Evolutionary conservation across 2,329 filamentous ascomycete genomes (phyloP).

Genomic region (Geosmithia putterillii): DNA sequence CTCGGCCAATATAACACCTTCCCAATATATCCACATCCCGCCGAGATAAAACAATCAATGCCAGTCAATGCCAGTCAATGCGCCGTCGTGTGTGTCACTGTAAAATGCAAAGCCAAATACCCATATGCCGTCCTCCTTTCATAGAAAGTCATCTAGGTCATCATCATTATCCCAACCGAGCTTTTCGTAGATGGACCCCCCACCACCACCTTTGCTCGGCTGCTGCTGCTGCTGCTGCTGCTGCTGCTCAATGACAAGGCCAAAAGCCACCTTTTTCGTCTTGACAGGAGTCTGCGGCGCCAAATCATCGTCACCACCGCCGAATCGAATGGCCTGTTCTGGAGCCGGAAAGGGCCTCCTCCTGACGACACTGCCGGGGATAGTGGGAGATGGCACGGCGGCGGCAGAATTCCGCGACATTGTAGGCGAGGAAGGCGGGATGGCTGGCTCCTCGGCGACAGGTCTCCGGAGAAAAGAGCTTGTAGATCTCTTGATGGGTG

Average conservation of each 20-base stretch:
- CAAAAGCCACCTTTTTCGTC: conserved; percentile 13
- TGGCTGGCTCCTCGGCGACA: conserved; percentile 12
- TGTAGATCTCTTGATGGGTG: conserved; percentile 6
- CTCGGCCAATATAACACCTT: no score
- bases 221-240: conserved; percentile 11
- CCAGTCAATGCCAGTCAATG: no score
- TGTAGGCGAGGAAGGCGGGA: conserved; percentile 23
- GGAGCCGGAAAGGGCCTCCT: conserved; percentile 8
- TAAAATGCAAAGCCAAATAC: neutral
- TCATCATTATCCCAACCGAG: conserved; percentile 50
- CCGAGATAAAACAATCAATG: no score
- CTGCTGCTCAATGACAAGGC: conserved; percentile 6
- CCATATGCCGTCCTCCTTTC: conserved; percentile 7
- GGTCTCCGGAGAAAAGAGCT: conserved; percentile 15
- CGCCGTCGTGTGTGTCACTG: neutral
- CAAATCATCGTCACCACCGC: conserved; percentile 13
- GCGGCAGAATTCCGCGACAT: conserved; percentile 11
- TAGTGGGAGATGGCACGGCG: conserved; percentile 5
- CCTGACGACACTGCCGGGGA: conserved; percentile 4
- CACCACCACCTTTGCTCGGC: conserved; percentile 3
- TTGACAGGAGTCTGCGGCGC: conserved; percentile 26
- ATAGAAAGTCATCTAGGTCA: conserved; percentile 35
- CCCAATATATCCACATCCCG: no score
- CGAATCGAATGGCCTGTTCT: conserved; percentile 5
- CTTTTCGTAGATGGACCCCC: conserved; percentile 35